phyloP scores from a whole-genome alignment of 2,329 filamentous ascomycete genomes.

The Fusarium mangiferae region DNA sequence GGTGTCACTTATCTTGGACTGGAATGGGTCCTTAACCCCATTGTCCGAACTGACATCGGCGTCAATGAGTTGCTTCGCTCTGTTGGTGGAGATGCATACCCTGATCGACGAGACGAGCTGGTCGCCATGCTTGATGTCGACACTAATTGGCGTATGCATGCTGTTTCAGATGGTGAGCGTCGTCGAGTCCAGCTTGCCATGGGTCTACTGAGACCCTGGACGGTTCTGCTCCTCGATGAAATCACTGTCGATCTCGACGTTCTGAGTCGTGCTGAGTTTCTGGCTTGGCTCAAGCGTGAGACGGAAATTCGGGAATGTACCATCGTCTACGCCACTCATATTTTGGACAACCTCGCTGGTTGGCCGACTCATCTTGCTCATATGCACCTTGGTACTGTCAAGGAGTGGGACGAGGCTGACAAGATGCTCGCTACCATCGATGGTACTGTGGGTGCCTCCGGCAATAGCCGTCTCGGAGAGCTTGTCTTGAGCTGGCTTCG shows the following conservation, averaged over 20 bases:
- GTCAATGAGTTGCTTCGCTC: constrained; percentile 85
- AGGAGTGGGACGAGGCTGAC: constrained; percentile 83
- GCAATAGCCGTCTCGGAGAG: constrained; percentile 87
- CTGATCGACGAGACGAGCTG: constrained; percentile 85
- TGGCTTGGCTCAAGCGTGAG: constrained; percentile 86
- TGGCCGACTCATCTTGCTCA: constrained; percentile 98
- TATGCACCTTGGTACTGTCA: constrained; percentile 89
- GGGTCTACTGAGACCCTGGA: constrained; percentile 93
- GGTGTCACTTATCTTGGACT: constrained; percentile 97
- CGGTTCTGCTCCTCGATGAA: constrained; percentile 89
- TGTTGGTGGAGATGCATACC: constrained; percentile 87
- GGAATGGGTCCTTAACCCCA: constrained; percentile 98
- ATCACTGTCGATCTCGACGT: constrained; percentile 97
- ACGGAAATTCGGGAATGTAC: constrained; percentile 85
- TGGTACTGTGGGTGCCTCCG: constrained; percentile 53
- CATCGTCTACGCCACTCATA: constrained; percentile 97
- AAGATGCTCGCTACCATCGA: constrained; percentile 69
- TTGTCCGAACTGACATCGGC: constrained; percentile 94
- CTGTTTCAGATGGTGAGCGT: constrained; percentile 91
- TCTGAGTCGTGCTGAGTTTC: constrained; percentile 83
- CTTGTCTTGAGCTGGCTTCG: constrained; percentile 89
- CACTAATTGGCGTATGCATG: constrained; percentile 92
- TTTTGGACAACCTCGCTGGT: constrained; percentile 90
- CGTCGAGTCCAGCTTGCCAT: constrained; percentile 94
- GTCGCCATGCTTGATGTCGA: constrained; percentile 92